Evolutionary conservation across 2,329 filamentous ascomycete species (phyloP).

Genomic region (Colletotrichum karsti): DNA sequence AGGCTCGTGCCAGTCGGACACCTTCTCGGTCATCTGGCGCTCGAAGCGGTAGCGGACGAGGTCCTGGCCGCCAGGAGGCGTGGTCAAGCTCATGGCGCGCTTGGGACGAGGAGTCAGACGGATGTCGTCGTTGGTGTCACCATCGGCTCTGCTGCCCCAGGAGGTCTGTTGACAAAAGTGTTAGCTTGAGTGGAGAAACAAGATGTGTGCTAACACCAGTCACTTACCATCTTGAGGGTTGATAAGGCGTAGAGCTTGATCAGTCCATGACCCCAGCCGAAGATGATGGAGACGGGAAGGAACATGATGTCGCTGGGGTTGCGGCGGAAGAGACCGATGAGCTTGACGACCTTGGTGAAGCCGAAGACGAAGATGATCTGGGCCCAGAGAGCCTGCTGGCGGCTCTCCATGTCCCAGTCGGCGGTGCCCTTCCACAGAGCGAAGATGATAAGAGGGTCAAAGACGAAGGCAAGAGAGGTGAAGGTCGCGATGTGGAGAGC

Average conservation of each 20-base stretch:
- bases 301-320: conserved; percentile 84
- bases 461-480: conserved; percentile 83
- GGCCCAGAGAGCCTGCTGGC: conserved; percentile 64
- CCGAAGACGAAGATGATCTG: conserved; percentile 79
- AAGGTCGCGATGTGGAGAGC: conserved; percentile 92
- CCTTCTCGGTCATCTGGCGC: conserved; percentile 43
- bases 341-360: conserved; percentile 91
- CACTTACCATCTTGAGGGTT: conserved; percentile 83
- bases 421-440: conserved; percentile 75
- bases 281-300: conserved; percentile 85
- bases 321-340: conserved; percentile 84
- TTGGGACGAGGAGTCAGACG: conserved; percentile 66
- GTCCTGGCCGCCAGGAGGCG: conserved; percentile 51
- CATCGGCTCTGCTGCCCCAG: conserved; percentile 93
- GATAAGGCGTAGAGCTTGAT: conserved; percentile 91
- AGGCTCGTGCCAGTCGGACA: conserved; percentile 27
- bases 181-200: background rate
- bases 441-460: conserved; percentile 78
- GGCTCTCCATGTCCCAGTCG: conserved; percentile 63
- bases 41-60: conserved; percentile 56
- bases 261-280: conserved; percentile 91
- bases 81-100: conserved; percentile 50
- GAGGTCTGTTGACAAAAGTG: conserved; percentile 72
- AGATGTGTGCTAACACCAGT: background rate
- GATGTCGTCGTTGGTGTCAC: conserved; percentile 82